Base-by-base conservation (phyloP, 2,329 filamentous ascomycete species). In the Aspergillus transmontanensis region DNA sequence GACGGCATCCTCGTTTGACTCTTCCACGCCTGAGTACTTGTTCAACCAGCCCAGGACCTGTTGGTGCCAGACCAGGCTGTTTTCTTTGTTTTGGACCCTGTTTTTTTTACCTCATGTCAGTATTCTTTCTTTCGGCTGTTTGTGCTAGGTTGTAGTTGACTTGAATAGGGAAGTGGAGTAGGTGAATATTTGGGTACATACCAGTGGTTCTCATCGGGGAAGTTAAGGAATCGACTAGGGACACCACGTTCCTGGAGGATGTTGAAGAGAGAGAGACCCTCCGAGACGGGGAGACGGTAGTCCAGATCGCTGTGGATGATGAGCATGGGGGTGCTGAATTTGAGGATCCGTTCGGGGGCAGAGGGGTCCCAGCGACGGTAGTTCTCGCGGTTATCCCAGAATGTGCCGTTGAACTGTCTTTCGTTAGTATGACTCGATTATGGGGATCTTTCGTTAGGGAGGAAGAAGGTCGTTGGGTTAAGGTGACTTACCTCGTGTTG, bases 271-370 rank as follows among this genome's bases (percentile, higher is more conserved):
- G 90, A 85, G 57, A 96, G 75, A 0, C 92, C 92, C 75, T 97
- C 93, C 0, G 89, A 86, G 34, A 96, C 87, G 3, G 92, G 88
- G 16, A 97, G 82, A n/a, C 93, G 86, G 75, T 94, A 97, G 76
- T 97, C 94, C 43, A 92, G 84, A 70, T 93, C 91, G 74, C 87
- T 93, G 78, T 97, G 94, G 64, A 97, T 90, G 59, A 94, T 86
- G 65, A 97, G 84, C 76, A 93, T 88, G 0, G 94, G 94, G 1
- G 93, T 97, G 0, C 84, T 81, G 90, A 92, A 97, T 66, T 92
- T 83, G 51, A 84, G 79, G 64, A 87, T 85, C 58, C 85, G 81
- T 58, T 82, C 80, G 0, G 89, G 83, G 1, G 73, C 71, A 9
- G 73, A 74, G 0, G 90, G 90, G 75, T 93, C 90, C 87, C 88